Conservation (phyloP, 2,329 filamentous ascomycete genomes). For the Penicillium sp. region DNA sequence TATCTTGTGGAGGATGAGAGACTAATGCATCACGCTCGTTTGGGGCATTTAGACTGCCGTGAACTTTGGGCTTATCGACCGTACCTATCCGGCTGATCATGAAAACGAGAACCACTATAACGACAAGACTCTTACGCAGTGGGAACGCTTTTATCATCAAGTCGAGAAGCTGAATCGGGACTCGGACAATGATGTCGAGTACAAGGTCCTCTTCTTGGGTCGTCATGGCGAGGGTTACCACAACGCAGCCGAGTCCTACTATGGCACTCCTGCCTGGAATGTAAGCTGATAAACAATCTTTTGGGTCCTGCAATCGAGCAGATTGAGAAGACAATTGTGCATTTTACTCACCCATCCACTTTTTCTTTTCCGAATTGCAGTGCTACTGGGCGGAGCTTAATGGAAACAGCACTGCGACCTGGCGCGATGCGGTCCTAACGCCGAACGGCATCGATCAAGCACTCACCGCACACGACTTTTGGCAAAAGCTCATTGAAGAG, state of each 20-base stretch:
- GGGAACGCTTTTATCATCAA: slow-evolving; percentile 50
- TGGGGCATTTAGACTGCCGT: slow-evolving; percentile 26
- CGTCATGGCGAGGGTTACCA: slow-evolving; percentile 57
- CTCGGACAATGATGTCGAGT: slow-evolving; percentile 39
- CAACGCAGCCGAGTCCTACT: slow-evolving; percentile 54
- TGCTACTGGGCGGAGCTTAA: slow-evolving; percentile 54
- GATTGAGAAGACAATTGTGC: background rate
- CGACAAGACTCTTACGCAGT: slow-evolving; percentile 43
- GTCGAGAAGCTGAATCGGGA: slow-evolving; percentile 43
- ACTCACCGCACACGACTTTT: slow-evolving; percentile 39
- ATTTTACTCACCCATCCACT: too few species aligned
- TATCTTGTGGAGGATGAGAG: background rate
- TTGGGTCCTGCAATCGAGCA: background rate
- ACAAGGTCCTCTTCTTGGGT: slow-evolving; percentile 53
- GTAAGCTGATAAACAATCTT: slow-evolving; percentile 29
- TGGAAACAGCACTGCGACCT: slow-evolving; percentile 50
- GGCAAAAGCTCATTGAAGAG: slow-evolving; percentile 42
- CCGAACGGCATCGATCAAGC: slow-evolving; percentile 48
- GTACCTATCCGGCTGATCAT: slow-evolving; percentile 39
- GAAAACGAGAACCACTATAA: slow-evolving; percentile 12
- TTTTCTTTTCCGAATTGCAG: slow-evolving; percentile 16
- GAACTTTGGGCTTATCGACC: slow-evolving; percentile 47
- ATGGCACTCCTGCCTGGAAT: slow-evolving; percentile 57
- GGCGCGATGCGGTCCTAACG: slow-evolving; percentile 55
- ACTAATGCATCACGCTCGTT: background rate